phyloP scores from a whole-genome alignment of 768 basidiomycete genomes.

The Arthromyces matolae region DNA sequence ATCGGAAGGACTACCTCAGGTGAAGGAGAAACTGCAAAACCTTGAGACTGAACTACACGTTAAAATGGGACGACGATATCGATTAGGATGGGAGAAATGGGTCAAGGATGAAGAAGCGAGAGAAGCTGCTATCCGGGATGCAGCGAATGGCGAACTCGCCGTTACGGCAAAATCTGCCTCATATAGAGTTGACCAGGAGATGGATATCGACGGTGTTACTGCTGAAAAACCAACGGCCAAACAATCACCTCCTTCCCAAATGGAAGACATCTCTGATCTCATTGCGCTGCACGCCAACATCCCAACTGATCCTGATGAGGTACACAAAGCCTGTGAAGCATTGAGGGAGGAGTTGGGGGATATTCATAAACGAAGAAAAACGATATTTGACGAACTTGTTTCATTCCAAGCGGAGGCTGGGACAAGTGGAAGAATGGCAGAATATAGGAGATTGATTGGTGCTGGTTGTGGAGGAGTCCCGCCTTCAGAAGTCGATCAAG shows the following conservation, averaged over 20 bases:
- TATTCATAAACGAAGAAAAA: constrained; percentile 64
- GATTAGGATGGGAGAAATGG: constrained; percentile 93
- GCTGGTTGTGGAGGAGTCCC: constrained; percentile 87
- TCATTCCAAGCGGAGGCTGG: constrained; percentile 86
- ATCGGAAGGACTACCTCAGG: constrained; percentile 60
- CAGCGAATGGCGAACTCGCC: constrained; percentile 52
- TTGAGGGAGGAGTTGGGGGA: constrained; percentile 63
- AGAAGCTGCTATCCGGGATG: constrained; percentile 65
- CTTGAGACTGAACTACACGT: constrained; percentile 62
- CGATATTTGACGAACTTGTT: constrained; percentile 72
- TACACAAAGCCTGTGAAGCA: constrained; percentile 53
- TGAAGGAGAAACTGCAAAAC: constrained; percentile 53
- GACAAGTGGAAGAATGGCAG: constrained; percentile 82
- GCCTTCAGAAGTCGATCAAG: constrained; percentile 83
- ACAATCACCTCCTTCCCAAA: constrained; percentile 42
- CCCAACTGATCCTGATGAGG: constrained; percentile 52
- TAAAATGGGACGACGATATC: constrained; percentile 81
- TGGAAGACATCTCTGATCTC: constrained; percentile 66
- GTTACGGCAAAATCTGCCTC: constrained; percentile 43
- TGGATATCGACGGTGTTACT: constrained; percentile 35
- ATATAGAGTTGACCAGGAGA: constrained; percentile 45
- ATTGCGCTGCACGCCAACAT: constrained; percentile 52
- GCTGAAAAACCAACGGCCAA: constrained; percentile 53
- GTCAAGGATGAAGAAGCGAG: constrained; percentile 77
- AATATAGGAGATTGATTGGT: constrained; percentile 85